Base-by-base conservation (phyloP, 2,329 filamentous ascomycete species). In the Penicillium sp. region DNA sequence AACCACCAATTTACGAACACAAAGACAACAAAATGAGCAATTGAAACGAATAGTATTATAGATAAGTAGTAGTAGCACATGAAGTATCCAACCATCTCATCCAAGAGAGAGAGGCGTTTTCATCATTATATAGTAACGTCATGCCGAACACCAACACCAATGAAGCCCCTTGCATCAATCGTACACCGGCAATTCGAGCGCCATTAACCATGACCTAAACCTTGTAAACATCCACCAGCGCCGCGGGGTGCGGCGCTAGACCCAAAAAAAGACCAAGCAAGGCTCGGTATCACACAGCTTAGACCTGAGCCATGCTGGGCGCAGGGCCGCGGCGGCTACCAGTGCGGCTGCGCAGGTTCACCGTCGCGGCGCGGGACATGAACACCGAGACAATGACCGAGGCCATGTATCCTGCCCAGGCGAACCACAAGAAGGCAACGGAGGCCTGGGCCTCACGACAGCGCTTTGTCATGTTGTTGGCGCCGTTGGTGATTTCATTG, bases 361-460 rank as follows among this genome's bases (percentile, higher is more conserved):
- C 63, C 42, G 64, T 66, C 6, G 67, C 53, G 7, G 69, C 62
- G 45, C 74, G 72, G 18, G 69, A 61, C 53, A 65, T 60, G 42
- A 79, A 56, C 54, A 72, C 50, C 1, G 75, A 78, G 48, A 78
- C 60, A 49, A 77, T 54, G 45, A 76, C 58, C 6, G 75, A 77
- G 5, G 64, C 71, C 41, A 75, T 67, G 56, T 75, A 82, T 5
- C 73, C 63, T 38, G 70, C 75, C 69, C 75, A 81, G 8, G 68
- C 70, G 58, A 82, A 80, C 78, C 78, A 82, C 45, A 81, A 68
- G 70, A 82, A 82, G 0, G 79, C 79, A 21, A 68, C 72, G 2
- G 76, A 65, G 5, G 80, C 79, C 63, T 82, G 78, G 9, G 77
- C 78, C 65, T 82, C 79, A 39, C 75, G 77, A 63, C 80, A 82